These are phyloP conservation scores for Ogataea methanolica DNA, from an alignment of 805 yeast genomes.

Conservation along the genomic window DNA sequence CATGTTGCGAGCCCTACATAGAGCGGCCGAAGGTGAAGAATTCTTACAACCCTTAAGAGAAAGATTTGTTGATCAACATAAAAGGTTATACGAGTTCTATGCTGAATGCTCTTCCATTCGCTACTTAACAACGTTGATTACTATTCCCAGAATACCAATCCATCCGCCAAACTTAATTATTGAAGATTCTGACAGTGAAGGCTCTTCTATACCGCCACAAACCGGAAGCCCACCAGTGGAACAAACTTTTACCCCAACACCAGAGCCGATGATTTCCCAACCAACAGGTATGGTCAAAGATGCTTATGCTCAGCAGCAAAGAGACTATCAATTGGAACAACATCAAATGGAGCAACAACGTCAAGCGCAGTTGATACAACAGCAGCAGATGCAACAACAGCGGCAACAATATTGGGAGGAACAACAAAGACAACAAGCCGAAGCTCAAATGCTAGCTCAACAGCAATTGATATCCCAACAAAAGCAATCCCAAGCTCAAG, in stretches of 20 bases:
- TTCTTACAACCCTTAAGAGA: constrained; percentile 71
- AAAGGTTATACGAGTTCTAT: constrained; percentile 72
- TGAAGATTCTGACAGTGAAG: constrained; percentile 41
- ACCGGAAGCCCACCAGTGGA: no score
- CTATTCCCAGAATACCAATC: constrained; percentile 63
- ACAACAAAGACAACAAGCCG: constrained; percentile 67
- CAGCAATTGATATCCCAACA: constrained; percentile 66
- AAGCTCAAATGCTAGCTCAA: constrained; percentile 65
- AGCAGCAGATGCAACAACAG: constrained; percentile 61
- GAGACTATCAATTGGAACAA: constrained; percentile 54
- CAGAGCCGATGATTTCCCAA: constrained; percentile 47
- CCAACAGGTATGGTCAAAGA: constrained; percentile 47
- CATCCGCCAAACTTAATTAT: constrained; percentile 56
- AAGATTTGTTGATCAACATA: constrained; percentile 66
- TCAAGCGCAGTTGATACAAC: constrained; percentile 59
- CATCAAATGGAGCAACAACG: constrained; percentile 55
- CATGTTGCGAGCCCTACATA: constrained; percentile 85
- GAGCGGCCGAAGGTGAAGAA: constrained; percentile 66
- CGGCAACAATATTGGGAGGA: constrained; percentile 73
- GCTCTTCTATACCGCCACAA: constrained; percentile 24
- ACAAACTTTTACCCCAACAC: constrained; percentile 27
- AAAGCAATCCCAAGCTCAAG: constrained; percentile 68
- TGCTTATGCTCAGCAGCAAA: constrained; percentile 42
- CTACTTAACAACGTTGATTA: constrained; percentile 73
- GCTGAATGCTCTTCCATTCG: constrained; percentile 85